These are phyloP conservation scores for Senecio squalidus DNA, from an alignment of 140 eudicot species.

Conservation along the genomic window DNA sequence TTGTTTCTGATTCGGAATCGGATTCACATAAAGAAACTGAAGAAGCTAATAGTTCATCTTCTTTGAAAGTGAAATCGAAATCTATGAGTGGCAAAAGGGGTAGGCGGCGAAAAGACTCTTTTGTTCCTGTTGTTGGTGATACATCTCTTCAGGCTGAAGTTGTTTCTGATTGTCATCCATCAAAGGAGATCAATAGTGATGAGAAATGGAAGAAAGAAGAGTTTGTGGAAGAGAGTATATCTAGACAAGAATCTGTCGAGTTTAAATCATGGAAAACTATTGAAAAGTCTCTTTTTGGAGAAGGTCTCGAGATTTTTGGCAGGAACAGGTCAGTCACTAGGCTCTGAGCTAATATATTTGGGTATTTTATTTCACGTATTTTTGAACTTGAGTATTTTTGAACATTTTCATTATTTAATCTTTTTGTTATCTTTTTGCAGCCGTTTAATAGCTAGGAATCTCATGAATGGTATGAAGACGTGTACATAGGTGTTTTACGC, in stretches of 20 bases:
- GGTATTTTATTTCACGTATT: too few relatives aligned
- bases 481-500: conserved; percentile 73
- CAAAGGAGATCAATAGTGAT: conserved; percentile 24
- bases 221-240: conserved; percentile 49
- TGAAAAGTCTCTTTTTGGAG: conserved; percentile 76
- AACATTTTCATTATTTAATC: not conserved
- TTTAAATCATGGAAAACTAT: conserved; percentile 62
- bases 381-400: too few relatives aligned
- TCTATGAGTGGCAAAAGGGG: conserved; percentile 45
- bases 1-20: conserved; percentile 65
- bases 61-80: conserved; percentile 48
- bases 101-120: conserved; percentile 43
- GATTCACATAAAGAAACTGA: conserved; percentile 53
- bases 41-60: conserved; percentile 57
- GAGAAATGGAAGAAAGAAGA: conserved; percentile 62
- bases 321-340: conserved; percentile 60
- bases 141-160: conserved; percentile 36
- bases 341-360: not conserved
- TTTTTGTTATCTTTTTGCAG: conserved; percentile 35
- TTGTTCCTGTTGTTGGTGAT: conserved; percentile 28
- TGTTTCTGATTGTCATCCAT: too few relatives aligned
- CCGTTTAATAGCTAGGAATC: conserved; percentile 92
- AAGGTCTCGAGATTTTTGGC: conserved; percentile 88
- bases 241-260: conserved; percentile 41
- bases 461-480: conserved; percentile 79